These are phyloP conservation scores for Plasmodium billcollinsi DNA, from an alignment of 169 alveolate genomes.

Conservation along the genomic window DNA sequence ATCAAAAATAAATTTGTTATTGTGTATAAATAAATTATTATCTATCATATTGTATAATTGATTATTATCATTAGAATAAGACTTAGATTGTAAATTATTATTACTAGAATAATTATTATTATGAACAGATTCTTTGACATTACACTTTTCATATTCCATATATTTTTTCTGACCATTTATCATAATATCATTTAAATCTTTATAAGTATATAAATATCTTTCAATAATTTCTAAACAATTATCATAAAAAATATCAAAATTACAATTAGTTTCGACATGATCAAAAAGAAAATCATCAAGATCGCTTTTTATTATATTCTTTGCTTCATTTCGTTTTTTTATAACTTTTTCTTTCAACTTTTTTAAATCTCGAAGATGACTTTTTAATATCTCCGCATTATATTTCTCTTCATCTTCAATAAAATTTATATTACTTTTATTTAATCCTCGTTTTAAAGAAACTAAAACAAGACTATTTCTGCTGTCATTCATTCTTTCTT, in stretches of 20 bases:
- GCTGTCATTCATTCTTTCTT: neutral
- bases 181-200: slow-evolving; percentile 47
- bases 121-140: neutral
- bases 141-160: neutral
- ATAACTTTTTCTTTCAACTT: slow-evolving; percentile 39
- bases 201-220: slow-evolving; percentile 39
- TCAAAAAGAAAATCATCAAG: slow-evolving; percentile 24
- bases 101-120: neutral
- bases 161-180: neutral
- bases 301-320: neutral
- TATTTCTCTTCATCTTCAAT: slow-evolving; percentile 37
- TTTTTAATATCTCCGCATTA: slow-evolving; percentile 19
- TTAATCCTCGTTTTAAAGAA: neutral
- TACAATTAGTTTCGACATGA: slow-evolving; percentile 15
- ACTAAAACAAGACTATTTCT: neutral
- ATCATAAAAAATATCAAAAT: slow-evolving; percentile 64
- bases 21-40: slow-evolving; percentile 31
- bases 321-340: slow-evolving; percentile 26
- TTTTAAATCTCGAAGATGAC: slow-evolving; percentile 48
- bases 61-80: neutral
- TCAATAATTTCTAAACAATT: slow-evolving; percentile 57
- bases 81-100: neutral
- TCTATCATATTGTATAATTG: slow-evolving; percentile 31
- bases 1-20: slow-evolving; percentile 57
- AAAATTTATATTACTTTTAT: slow-evolving; percentile 27